Evolutionary conservation across 352 stramenopile genomes (phyloP).

Genomic region (Globisporangium echinulatum): DNA sequence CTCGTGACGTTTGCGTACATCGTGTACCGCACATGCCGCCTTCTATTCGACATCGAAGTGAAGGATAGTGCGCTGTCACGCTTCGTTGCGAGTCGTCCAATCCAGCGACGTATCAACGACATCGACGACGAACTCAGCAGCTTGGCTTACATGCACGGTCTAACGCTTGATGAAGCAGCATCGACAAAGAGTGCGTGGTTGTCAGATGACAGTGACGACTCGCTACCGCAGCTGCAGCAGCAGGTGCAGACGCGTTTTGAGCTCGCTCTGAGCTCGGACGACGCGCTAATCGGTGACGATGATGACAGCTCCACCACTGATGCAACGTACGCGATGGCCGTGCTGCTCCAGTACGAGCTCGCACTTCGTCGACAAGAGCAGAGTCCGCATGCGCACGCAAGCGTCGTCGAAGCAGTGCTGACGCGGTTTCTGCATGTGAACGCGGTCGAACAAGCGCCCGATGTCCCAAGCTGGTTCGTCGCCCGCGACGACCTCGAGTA

Average conservation of each 20-base stretch:
- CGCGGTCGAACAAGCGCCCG: background rate
- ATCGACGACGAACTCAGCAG: background rate
- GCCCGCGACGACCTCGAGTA: background rate
- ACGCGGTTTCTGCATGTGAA: background rate
- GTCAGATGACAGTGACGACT: background rate
- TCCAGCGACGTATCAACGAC: background rate
- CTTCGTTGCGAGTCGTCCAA: background rate
- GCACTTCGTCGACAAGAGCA: background rate
- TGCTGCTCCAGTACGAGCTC: conserved; percentile 1
- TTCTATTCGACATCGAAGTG: background rate
- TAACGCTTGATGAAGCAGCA: background rate
- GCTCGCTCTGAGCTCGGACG: background rate
- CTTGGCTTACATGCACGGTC: background rate
- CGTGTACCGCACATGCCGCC: background rate
- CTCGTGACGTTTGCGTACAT: background rate
- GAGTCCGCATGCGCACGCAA: background rate
- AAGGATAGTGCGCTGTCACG: background rate
- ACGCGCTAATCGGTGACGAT: background rate
- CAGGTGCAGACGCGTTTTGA: background rate
- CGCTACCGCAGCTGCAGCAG: too few species aligned
- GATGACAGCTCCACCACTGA: background rate
- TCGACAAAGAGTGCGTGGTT: background rate
- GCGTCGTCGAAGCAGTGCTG: background rate
- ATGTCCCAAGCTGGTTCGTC: background rate
- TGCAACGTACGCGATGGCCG: background rate